These are phyloP conservation scores for Triticum turgidum DNA, from an alignment of 176 grass and related monocot species.

Conservation along the genomic window DNA sequence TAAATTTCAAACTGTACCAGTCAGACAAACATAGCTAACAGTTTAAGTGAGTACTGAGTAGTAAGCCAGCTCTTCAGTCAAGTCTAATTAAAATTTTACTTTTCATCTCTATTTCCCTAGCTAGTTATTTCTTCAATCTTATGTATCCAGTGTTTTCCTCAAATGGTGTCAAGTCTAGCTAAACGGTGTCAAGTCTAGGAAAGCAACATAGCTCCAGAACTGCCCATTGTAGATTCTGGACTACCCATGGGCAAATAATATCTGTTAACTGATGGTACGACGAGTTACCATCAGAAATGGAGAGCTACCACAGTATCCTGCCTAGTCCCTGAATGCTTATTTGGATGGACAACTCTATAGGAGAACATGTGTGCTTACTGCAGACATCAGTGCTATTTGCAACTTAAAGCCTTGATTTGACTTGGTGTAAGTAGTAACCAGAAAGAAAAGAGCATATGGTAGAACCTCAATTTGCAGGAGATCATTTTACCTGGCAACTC, in stretches of 20 bases:
- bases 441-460: not conserved
- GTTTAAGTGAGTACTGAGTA: not conserved
- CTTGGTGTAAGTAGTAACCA: not conserved
- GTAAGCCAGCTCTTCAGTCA: not conserved
- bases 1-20: not conserved
- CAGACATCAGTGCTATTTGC: not conserved
- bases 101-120: not conserved
- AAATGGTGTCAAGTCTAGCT: not conserved
- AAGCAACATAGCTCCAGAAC: not conserved
- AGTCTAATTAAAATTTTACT: not conserved
- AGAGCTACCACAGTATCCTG: not conserved
- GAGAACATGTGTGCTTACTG: not conserved
- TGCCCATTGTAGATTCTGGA: not conserved
- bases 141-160: not conserved
- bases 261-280: not conserved
- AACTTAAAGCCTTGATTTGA: constrained; percentile 13
- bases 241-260: not conserved
- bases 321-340: constrained; percentile 8
- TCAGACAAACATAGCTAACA: not conserved
- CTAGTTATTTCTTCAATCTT: not conserved
- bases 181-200: not conserved
- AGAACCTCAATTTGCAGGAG: constrained; percentile 15
- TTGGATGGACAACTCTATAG: not conserved
- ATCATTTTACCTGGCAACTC: constrained; percentile 83
- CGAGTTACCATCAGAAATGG: not conserved